Percentiles rank a stretch among this genome's conserved stretches.
Conservation (phyloP, 2,329 filamentous ascomycete genomes). For the Neofusicoccum sp. region DNA sequence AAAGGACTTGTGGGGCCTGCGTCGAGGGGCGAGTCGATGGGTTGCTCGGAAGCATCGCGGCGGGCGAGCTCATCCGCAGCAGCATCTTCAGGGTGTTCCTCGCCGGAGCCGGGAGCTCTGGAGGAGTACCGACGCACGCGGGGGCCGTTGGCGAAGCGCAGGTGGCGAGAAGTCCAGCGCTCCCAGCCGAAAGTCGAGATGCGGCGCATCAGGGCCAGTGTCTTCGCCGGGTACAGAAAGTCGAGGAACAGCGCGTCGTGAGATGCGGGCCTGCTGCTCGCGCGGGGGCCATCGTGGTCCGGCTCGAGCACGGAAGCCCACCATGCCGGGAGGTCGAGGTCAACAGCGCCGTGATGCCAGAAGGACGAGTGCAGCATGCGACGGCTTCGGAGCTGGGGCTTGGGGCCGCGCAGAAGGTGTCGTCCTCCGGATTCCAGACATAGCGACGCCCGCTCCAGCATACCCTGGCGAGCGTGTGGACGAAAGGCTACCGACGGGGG, state of each 20-base stretch:
- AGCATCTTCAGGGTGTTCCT: background rate
- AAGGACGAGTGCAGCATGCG: constrained; percentile 56
- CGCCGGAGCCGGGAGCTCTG: constrained; percentile 17
- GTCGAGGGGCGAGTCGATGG: background rate
- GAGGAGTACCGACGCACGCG: constrained; percentile 27
- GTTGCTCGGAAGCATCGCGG: too few species aligned
- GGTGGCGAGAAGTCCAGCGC: background rate
- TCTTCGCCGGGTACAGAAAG: constrained; percentile 49
- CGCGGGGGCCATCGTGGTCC: constrained; percentile 10
- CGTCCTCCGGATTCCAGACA: constrained; percentile 58
- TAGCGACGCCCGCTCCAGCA: constrained; percentile 60
- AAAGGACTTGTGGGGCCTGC: background rate
- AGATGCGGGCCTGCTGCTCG: background rate
- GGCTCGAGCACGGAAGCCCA: constrained; percentile 23
- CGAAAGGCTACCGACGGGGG: background rate
- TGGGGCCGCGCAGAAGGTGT: constrained; percentile 47
- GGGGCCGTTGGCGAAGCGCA: background rate
- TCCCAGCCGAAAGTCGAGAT: constrained; percentile 28
- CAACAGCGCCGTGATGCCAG: constrained; percentile 55
- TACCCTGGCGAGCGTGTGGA: constrained; percentile 32
- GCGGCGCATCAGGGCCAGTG: constrained; percentile 38
- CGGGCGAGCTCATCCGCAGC: too few species aligned
- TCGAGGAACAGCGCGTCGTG: constrained; percentile 36
- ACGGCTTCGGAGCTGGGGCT: constrained; percentile 40
- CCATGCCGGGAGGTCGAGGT: constrained; percentile 41